phyloP scores from a whole-genome alignment of 169 alveolate genomes.

The Eimeria necatrix region DNA sequence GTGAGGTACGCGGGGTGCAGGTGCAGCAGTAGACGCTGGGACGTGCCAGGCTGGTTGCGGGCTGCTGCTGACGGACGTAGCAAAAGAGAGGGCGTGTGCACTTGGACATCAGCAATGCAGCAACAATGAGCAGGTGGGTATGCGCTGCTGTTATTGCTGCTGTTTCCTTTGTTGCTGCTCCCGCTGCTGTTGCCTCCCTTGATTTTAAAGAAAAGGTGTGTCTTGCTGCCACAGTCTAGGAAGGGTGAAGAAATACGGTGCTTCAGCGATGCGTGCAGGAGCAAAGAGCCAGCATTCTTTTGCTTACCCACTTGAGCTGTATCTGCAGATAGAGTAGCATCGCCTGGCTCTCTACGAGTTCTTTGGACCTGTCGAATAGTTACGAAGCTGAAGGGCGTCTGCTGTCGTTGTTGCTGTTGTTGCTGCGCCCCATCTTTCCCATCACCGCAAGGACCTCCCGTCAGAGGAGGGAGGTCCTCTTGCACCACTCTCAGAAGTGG shows the following conservation, averaged over 20 bases:
- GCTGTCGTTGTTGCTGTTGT: conserved; percentile 36
- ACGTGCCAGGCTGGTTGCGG: conserved; percentile 30
- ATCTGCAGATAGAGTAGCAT: conserved; percentile 30
- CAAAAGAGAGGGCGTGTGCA: conserved; percentile 44
- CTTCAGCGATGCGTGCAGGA: conserved; percentile 40
- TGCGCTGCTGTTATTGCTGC: conserved; percentile 14
- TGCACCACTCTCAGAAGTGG: conserved; percentile 46
- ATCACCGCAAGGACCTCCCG: neutral
- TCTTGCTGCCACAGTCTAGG: conserved; percentile 39
- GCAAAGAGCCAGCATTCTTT: neutral
- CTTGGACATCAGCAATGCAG: conserved; percentile 64
- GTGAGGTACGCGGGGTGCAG: conserved; percentile 10
- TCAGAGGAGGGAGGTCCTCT: conserved; percentile 15
- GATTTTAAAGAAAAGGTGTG: conserved; percentile 39
- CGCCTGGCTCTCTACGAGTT: neutral
- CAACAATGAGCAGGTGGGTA: conserved; percentile 44
- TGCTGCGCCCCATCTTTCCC: neutral
- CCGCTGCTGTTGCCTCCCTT: conserved; percentile 34
- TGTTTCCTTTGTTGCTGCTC: neutral
- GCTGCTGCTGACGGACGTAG: conserved; percentile 46
- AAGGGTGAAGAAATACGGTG: neutral
- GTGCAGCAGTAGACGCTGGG: conserved; percentile 69
- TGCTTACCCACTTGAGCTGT: neutral
- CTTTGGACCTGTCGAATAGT: conserved; percentile 16
- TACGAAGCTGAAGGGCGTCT: neutral